Conservation (phyloP, 768 basidiomycete species). For the Tephrocybe rancida region DNA sequence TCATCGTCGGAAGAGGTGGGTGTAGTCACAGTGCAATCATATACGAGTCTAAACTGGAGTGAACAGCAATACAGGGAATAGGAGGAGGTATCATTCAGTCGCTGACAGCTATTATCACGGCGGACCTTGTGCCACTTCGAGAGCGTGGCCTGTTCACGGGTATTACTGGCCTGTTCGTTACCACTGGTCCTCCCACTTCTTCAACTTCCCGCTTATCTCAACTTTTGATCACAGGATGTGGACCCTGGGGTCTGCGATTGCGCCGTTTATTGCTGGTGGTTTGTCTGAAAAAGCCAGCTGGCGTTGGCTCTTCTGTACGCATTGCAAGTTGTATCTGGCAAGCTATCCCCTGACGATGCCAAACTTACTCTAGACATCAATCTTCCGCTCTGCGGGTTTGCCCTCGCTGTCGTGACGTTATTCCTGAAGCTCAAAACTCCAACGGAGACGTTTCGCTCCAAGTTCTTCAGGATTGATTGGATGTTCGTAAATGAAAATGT, state of each 20-base stretch:
- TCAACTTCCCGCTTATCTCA: background rate
- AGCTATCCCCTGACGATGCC: background rate
- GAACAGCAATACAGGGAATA: slow-evolving; percentile 37
- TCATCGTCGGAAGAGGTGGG: slow-evolving; percentile 38
- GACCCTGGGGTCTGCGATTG: slow-evolving; percentile 34
- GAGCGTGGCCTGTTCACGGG: slow-evolving; percentile 45
- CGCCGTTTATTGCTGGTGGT: slow-evolving; percentile 35
- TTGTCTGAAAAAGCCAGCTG: slow-evolving; percentile 34
- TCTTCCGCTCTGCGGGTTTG: slow-evolving; percentile 36
- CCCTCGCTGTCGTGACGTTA: slow-evolving; percentile 26
- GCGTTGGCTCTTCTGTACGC: slow-evolving; percentile 45
- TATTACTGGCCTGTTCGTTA: slow-evolving; percentile 7
- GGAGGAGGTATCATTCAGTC: slow-evolving; percentile 41
- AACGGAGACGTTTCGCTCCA: slow-evolving; percentile 29
- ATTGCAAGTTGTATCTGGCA: background rate
- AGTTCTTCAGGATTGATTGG: slow-evolving; percentile 42
- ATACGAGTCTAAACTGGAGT: background rate
- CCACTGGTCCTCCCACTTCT: background rate
- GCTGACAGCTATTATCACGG: slow-evolving; percentile 38
- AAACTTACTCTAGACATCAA: slow-evolving; percentile 35
- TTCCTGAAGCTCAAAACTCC: slow-evolving; percentile 38
- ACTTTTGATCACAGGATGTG: slow-evolving; percentile 36
- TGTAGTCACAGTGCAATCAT: background rate
- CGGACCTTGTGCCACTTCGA: slow-evolving; percentile 47
- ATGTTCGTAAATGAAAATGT: slow-evolving; percentile 24